Base-by-base conservation (phyloP, 1,284 basidiomycete species). In the Cryptococcus sp. region DNA sequence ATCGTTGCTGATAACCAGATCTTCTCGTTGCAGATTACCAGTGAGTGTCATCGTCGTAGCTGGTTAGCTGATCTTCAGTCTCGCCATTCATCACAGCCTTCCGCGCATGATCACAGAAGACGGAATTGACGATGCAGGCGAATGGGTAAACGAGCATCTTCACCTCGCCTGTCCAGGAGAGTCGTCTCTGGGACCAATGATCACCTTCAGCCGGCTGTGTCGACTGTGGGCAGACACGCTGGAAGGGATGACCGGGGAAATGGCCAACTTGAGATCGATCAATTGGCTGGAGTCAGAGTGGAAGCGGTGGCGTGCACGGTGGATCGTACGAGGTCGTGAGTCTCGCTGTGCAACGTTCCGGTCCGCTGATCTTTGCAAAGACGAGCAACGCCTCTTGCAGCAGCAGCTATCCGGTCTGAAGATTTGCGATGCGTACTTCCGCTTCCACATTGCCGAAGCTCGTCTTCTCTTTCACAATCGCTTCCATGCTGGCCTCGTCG, bases 81-180 rank as follows among this genome's bases (percentile, higher is more conserved):
- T 67, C 47, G 64, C 67, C 1, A 67, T 69, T 45, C 63, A 69
- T 47, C 65, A 69, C 53, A 64, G 61, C 41, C 64, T 67, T 4
- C 66, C 68, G 8, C 59, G 61, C 5, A 70, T 70, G 67, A 64
- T 70, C 54, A 53, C 53, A 25, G 70, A 70, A 31, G 65, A 66
- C 31, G 50, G 31, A 8, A 35, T 63, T 5, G 62, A 61, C 17
- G 64, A 69, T 53, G 64, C 69, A 17, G 47, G 48, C 8, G 62
- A 66, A 27, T 74, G 71, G 71, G 60, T 69, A 13, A 51, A 56
- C 3, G 72, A 73, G 19, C 72, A 74, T 50, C 67, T 71, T 0
- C 64, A 70, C 42, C 55, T 69, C 2, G 61, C 63, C 5, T 68
- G 65, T 20, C 66, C 65, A 13, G 67, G 69, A 2, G 73, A 75